Evolutionary conservation across 805 yeast genomes (phyloP), one percentile per base, ranked within the genome.

Genomic region (Pichia sporocuriosa): DNA sequence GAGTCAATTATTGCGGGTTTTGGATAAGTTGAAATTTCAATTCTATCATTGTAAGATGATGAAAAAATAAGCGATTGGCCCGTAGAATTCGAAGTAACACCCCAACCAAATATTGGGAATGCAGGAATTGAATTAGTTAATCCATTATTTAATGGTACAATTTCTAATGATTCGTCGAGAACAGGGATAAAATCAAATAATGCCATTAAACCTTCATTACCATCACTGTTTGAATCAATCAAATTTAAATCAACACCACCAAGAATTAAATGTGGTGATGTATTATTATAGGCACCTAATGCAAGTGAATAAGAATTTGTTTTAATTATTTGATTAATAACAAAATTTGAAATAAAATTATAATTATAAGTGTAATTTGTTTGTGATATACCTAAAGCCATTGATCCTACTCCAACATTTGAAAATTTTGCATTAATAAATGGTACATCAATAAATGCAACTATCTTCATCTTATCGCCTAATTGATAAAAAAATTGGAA

Each of bases 1-100:
- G 84, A 63, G 53, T 82, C 87, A 17, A 83, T 54, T 4, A 81
- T 41, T 0, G 77, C 80, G 0, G 88, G 82, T 20, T 66, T 59
- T 19, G 70, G 59, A 39, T 57, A 66, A 28, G 55, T 53, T 4
- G 62, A 58, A 1, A 65, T 42, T 3, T 62, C 53, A 43, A 75
- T 47, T 17, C 66, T 56, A 8, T 74, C 77, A 29, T 65, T 58
- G 16, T 56, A 59, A n/a, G 69, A 63, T 37, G 54, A 54, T 3
- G 55, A 43, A 35, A 62, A 57, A 55, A 49, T 8, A 21, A 42
- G 36, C 47, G 56, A 48, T 51, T 60, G 26, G 5, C 59, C 59
- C 4, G 57, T 45, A 17, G 43, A 15, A 20, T 43, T 42, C 10
- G 67, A 57, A 16, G 66, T 62, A 20, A 75, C 72, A 27, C 67